These are phyloP conservation scores for Yamagishiella unicocca DNA, from an alignment of 139 green algal species.

Conservation along the genomic window DNA sequence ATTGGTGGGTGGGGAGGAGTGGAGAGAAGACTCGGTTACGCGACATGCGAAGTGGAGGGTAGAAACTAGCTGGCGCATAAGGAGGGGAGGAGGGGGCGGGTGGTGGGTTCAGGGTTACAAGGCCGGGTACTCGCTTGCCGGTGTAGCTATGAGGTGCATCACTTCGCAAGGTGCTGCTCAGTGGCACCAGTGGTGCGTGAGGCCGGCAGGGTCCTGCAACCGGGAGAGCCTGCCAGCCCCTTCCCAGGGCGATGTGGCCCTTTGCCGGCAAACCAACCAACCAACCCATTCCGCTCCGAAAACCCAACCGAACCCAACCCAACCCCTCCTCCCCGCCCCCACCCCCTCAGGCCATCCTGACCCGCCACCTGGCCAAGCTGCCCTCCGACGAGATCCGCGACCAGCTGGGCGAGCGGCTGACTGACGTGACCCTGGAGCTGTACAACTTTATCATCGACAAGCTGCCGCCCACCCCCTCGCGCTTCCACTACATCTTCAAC, in stretches of 20 bases:
- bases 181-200: too few species aligned
- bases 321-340: background rate
- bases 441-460: slow-evolving; percentile 86
- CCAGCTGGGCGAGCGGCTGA: slow-evolving; percentile 64
- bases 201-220: background rate
- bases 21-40: too few species aligned
- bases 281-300: background rate
- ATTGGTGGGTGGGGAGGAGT: too few species aligned
- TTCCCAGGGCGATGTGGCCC: too few species aligned
- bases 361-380: slow-evolving; percentile 68
- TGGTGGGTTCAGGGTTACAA: background rate
- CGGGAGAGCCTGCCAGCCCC: background rate
- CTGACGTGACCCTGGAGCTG: slow-evolving; percentile 75
- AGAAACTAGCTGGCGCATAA: too few species aligned
- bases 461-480: slow-evolving; percentile 81
- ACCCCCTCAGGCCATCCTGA: slow-evolving; percentile 70
- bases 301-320: background rate
- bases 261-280: background rate
- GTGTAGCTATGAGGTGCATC: too few species aligned
- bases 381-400: slow-evolving; percentile 65
- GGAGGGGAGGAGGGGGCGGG: background rate
- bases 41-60: too few species aligned
- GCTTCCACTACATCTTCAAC: slow-evolving; percentile 94
- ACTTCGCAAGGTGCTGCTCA: too few species aligned
- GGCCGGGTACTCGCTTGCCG: too few species aligned